Evolutionary conservation across 768 basidiomycete species (phyloP), one percentile per base, ranked within the genome.

Genomic region (Boletus insuetus): DNA sequence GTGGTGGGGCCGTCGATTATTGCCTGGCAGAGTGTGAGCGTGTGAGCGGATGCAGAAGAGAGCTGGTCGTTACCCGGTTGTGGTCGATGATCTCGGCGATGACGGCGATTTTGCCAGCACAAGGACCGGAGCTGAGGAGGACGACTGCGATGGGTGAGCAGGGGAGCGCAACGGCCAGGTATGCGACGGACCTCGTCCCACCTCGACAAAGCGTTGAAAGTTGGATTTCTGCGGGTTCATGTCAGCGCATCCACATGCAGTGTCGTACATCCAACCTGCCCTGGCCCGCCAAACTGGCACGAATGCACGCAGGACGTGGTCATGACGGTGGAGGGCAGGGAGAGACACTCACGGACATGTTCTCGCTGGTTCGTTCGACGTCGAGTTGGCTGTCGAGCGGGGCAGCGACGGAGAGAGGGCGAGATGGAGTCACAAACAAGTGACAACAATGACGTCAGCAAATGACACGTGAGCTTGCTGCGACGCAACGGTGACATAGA

Each of bases 1-100:
- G 94, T 93, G 35, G 83, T 82, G 51, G 97, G 95, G 44, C 95
- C 95, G 75, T 98, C 96, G 68, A 98, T 85, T 70, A 99, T 84
- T 34, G 95, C 96, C 96, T 98, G 66, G 0, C 49, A 19, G 22
- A 35, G 19, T 20, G 7, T 46, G 45, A 49, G 43, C 22, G 19
- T 39, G n/a, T 24, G 3, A 8, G 2, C 4, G 9, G 42, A 20
- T 19, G 16, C 2, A 41, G 8, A 46, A 6, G n/a, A 38, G 3
- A 42, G 13, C 40, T 45, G 12, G 6, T 17, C 14, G 17, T 58
- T 71, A 97, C 96, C 72, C 95, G 86, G 81, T 94, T 96, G 82
- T 98, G 96, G 84, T 98, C 97, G 61, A 98, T 95, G 75, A 98
- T 95, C 75, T 98, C 94, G 48, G 85, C 87, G 73, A 99, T 95